Base-by-base conservation (phyloP, 176 grass and related monocot species). In the Triticum timopheevii region DNA sequence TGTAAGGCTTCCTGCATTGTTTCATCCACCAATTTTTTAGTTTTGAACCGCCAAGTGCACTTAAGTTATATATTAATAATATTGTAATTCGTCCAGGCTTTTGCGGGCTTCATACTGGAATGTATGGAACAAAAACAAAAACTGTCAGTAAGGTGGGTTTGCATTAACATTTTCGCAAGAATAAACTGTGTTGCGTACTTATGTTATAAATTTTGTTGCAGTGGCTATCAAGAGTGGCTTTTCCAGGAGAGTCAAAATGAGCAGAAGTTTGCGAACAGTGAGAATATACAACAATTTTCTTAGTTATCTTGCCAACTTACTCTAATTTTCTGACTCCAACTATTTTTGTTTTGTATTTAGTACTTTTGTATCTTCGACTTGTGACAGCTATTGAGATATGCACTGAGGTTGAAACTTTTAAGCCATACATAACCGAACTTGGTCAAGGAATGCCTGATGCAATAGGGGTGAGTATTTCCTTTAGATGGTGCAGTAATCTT, bases 371-470 rank as follows among this genome's bases (percentile, higher is more conserved):
- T 72, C 69, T 72, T 72, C 35, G 69, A 13, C 35, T 72, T 5
- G 4, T 42, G 19, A 40, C 69, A 23, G 20, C 69, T 40, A 72
- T 70, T 38, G 30, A 70, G 34, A 38, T 70, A 39, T 42, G 69
- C 69, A 23, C 36, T 3, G 20, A 72, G 19, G 9, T 6, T 72
- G 34, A 70, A 5, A n/a, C 4, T 20, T 72, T n/a, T 23, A 4
- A 10, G 4, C 0, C 10, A 12, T 38, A 0, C 69, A 42, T 40
- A 72, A 2, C 20, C 0, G 20, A 23, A 0, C 4, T 11, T 13
- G 35, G 3, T 40, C 20, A 0, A 68, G 15, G 0, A 68, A 34
- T 3, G 1, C 4, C 23, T 1, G 62, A 28, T 65, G 10, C 35
- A 68, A 13, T 9, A 19, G 16, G 0, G 68, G 35, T 71, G 68